Conservation (phyloP, 108 stramenopile species). For the Discostella pseudostelligera region DNA sequence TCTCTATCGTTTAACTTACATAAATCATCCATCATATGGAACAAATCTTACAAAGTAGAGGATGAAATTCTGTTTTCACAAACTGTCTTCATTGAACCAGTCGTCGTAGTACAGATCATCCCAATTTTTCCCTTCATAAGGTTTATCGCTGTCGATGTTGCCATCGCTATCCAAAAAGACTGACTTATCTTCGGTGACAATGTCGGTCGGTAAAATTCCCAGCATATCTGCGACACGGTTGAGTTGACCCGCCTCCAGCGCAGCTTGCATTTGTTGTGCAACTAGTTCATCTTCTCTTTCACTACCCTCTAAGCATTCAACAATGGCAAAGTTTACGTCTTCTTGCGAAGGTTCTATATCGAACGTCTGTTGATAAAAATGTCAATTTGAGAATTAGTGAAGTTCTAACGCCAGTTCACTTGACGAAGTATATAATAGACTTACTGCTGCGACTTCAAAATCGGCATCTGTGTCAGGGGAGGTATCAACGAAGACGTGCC, state of each 20-base stretch:
- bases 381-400: background rate
- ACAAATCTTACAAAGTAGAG: background rate
- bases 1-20: background rate
- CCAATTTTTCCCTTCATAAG: conserved; percentile 51
- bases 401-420: background rate
- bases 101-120: conserved; percentile 47
- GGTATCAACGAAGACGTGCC: conserved; percentile 90
- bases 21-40: background rate
- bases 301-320: conserved; percentile 88
- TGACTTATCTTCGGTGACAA: conserved; percentile 17
- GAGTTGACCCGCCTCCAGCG: conserved; percentile 82
- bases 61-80: conserved; percentile 15
- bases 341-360: conserved; percentile 77
- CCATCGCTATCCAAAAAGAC: background rate
- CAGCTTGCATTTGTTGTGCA: conserved; percentile 89
- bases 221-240: conserved; percentile 82
- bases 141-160: conserved; percentile 37
- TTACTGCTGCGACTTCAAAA: conserved; percentile 72
- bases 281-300: conserved; percentile 87
- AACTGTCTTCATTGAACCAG: conserved; percentile 42
- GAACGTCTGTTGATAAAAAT: conserved; percentile 51
- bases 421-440: background rate
- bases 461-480: conserved; percentile 84
- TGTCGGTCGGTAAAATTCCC: conserved; percentile 39
- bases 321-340: conserved; percentile 80